Evolutionary conservation across 2,329 filamentous ascomycete genomes (phyloP).

Genomic region (Ophiostoma quercus): DNA sequence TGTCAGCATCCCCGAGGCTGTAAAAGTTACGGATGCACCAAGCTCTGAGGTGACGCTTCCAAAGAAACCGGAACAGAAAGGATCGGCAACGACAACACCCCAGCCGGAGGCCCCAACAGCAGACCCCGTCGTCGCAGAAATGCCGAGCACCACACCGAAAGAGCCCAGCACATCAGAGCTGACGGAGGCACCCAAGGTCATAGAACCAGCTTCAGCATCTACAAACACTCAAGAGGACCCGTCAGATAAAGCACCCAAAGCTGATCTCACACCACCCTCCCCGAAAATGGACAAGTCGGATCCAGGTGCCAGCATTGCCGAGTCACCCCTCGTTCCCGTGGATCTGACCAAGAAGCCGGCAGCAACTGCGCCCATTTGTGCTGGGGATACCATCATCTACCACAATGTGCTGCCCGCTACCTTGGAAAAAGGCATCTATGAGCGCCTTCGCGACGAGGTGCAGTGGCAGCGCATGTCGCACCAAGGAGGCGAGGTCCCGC

Average conservation of each 20-base stretch:
- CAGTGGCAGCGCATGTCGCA: conserved; percentile 91
- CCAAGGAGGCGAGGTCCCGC: conserved; percentile 82
- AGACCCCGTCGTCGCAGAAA: background rate
- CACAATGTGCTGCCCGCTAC: conserved; percentile 59
- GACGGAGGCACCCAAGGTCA: background rate
- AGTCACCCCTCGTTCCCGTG: background rate
- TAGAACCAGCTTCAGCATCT: background rate
- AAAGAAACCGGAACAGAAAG: background rate
- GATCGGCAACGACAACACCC: background rate
- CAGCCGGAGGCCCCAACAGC: background rate
- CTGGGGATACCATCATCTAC: conserved; percentile 74
- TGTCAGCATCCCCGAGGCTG: background rate
- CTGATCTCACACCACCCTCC: background rate
- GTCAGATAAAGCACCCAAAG: background rate
- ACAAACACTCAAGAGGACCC: background rate
- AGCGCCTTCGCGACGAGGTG: conserved; percentile 66
- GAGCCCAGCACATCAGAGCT: background rate
- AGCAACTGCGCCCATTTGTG: conserved; percentile 56
- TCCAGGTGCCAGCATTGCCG: background rate
- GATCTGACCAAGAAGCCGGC: conserved; percentile 22
- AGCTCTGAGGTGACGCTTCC: background rate
- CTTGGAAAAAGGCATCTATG: conserved; percentile 59
- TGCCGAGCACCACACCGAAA: background rate
- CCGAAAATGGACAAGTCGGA: background rate
- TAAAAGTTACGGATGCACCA: background rate